Evolutionary conservation across 192 early-diverging fungal genomes (phyloP).

Genomic region (Diversispora epigaea): DNA sequence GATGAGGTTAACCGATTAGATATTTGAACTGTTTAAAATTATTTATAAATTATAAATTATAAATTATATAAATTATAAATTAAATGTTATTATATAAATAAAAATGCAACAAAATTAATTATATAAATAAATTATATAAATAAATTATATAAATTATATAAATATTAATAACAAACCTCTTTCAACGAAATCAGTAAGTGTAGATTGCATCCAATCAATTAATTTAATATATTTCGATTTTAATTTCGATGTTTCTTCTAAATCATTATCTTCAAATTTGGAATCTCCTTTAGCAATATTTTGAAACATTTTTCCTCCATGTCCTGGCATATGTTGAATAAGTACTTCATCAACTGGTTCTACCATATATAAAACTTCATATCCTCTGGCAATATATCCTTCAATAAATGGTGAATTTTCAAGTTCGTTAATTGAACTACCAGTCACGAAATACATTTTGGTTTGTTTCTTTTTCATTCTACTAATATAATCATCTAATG

Average conservation of each 20-base stretch:
- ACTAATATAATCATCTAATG: constrained; percentile 75
- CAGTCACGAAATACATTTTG: constrained; percentile 86
- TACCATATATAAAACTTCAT: constrained; percentile 84
- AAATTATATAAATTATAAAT: not conserved
- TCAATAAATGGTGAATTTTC: constrained; percentile 90
- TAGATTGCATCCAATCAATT: constrained; percentile 54
- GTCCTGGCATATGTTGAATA: constrained; percentile 68
- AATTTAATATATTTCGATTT: constrained; percentile 56
- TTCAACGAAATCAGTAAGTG: constrained; percentile 52
- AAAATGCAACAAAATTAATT: not conserved
- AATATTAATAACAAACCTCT: constrained; percentile 31
- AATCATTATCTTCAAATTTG: constrained; percentile 60
- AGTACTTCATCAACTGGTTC: constrained; percentile 78
- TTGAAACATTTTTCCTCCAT: constrained; percentile 74
- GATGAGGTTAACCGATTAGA: constrained; percentile 79
- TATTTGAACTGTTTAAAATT: constrained; percentile 53
- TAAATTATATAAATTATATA: too few relatives aligned
- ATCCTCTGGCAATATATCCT: constrained; percentile 80
- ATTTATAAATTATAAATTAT: constrained; percentile 25
- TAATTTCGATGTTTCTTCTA: constrained; percentile 47
- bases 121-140: constrained; percentile 4
- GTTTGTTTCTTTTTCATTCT: constrained; percentile 91
- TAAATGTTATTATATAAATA: too few relatives aligned
- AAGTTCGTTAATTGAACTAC: constrained; percentile 64
- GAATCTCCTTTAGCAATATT: constrained; percentile 70